Base-by-base conservation (phyloP, 805 yeast species). In the Barnettozyma populi region DNA sequence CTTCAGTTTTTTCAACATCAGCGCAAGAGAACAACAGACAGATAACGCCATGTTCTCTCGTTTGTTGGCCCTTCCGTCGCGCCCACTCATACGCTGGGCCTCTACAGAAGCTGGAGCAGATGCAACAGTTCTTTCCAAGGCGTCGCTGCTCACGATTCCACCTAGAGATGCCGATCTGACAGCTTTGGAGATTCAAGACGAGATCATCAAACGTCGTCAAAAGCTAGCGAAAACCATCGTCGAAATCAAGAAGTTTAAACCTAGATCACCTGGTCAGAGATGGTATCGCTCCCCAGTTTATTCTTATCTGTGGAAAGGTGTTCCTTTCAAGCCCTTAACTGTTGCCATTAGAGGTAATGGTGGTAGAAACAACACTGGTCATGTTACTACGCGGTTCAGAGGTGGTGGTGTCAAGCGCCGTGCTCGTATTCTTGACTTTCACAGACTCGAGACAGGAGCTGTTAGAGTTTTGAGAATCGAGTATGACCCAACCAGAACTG, bases 361-460 rank as follows among this genome's bases (percentile, higher is more conserved):
- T 46, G 99, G 99, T 54, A 83, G 99, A 71, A 90, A 92, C 66
- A 74, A 85, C 67, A 73, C 85, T 4, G 99, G 99, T 56, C 77
- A 79, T 56, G 88, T 94, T 59, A 89, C 96, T 5, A 85, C 88
- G 41, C 80, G 99, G 64, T 97, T 94, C 66, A 81, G 95, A 66
- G 99, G 98, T 65, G 99, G 99, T 60, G 98, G 98, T 32, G 94
- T 86, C 65, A 87, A 86, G 66, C 83, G 92, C 61, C 80, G 99
- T 67, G 75, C 87, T 36, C 79, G 99, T 59, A 65, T 87, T 31
- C 76, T 94, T 20, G 99, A 94, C 67, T 83, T 82, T 60, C 70
- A 73, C 57, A 78, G 99, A 61, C 59, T 65, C 36, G 75, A 65
- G 3, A 68, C 82, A 1, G 98, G 97, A 24, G 76, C 75, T 39